Percentiles rank a stretch among this genome's conserved stretches.
Conservation (phyloP, 2,329 filamentous ascomycete species). For the Scorias spongiosa region DNA sequence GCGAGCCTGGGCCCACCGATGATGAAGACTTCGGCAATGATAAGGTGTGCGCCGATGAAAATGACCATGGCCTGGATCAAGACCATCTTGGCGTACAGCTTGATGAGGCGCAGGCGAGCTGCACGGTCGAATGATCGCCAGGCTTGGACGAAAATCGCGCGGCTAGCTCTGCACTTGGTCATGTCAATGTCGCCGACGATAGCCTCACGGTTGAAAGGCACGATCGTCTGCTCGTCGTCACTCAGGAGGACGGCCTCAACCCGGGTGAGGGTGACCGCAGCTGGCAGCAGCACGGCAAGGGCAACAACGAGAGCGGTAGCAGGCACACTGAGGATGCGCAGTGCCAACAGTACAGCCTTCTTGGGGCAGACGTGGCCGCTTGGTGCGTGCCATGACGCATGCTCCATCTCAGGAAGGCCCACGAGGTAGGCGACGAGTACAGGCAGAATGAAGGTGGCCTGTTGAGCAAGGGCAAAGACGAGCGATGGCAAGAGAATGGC, state of each 20-base stretch:
- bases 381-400: conserved; percentile 10
- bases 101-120: conserved; percentile 57
- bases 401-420: conserved; percentile 23
- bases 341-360: conserved; percentile 21
- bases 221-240: conserved; percentile 65
- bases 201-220: conserved; percentile 77
- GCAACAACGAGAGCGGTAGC: conserved; percentile 33
- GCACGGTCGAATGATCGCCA: conserved; percentile 64
- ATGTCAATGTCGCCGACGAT: conserved; percentile 54
- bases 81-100: conserved; percentile 60
- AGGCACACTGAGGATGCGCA: conserved; percentile 25
- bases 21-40: conserved; percentile 15
- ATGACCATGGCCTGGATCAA: conserved; percentile 27
- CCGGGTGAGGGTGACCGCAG: conserved; percentile 61
- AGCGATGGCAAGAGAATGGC: conserved; percentile 55
- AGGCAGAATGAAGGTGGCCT: conserved; percentile 35
- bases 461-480: conserved; percentile 43
- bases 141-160: conserved; percentile 54
- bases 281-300: conserved; percentile 61
- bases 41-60: conserved; percentile 12
- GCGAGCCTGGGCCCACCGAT: conserved; percentile 16
- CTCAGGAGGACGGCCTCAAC: conserved; percentile 78
- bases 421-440: conserved; percentile 34
- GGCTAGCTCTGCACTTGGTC: conserved; percentile 45
- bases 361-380: conserved; percentile 11